Base-by-base conservation (phyloP, 441 rosid species). In the Adansonia gregorii region DNA sequence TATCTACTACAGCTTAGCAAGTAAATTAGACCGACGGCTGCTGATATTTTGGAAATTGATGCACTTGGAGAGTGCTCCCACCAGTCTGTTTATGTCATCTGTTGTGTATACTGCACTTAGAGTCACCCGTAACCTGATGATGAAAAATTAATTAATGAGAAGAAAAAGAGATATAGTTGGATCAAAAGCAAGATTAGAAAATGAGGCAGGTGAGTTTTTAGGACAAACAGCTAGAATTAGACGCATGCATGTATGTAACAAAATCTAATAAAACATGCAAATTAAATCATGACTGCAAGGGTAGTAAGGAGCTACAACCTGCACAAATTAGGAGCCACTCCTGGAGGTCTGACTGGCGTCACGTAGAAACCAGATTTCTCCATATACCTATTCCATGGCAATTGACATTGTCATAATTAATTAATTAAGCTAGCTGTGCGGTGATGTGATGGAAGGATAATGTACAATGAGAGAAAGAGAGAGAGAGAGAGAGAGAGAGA, bases 301-400 rank as follows among this genome's bases (percentile, higher is more conserved):
- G 35, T 31, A 31, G 35, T 31, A 31, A 31, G 35, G 35, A 31
- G 35, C 35, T 1, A 31, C 35, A 31, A 31, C 35, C 35, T 31
- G 1, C 35, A 31, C 35, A 31, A 31, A 31, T 92, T 92, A 65
- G 92, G 85, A 82, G 99, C 94, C 73, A 95, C 97, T 4, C 95
- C 90, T 48, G 99, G 97, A 27, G 97, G 99, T 80, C 98, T 83
- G 72, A 93, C 88, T 60, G 99, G 92, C 72, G 91, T 86, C 27
- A 93, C 97, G 76, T 90, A 96, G 76, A 93, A 91, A n/a, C 99
- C 98, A 72, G 94, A 88, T 78, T 85, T 82, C 69, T 93, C 45
- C 83, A 93, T 31, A 75, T 74, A 87, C 87, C 91, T 98, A 66
- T n/a, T 11, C 43, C 75, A 72, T 51, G 55, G 59, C n/a, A 19